Conservation (phyloP, 371 early-diverging fungal species). For the Polyrhizophydium stewartii region DNA sequence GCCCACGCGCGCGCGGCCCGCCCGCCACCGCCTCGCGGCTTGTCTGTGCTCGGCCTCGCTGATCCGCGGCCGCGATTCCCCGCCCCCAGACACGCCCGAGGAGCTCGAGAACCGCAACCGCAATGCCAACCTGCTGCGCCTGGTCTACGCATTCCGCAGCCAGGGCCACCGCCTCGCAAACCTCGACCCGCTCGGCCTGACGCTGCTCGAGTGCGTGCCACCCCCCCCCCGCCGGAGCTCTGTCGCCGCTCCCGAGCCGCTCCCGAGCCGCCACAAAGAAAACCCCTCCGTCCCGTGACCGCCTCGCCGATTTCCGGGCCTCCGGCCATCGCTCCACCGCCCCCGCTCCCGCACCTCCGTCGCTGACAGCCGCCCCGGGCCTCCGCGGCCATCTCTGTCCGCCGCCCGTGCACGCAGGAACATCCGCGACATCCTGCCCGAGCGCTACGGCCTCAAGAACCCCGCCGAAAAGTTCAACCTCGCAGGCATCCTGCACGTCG, state of each 20-base stretch:
- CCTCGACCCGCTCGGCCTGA: slow-evolving; percentile 84
- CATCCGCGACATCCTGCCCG: neutral
- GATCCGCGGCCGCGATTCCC: neutral
- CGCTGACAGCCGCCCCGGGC: too few species aligned
- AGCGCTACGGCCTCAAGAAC: slow-evolving; percentile 63
- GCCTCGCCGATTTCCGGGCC: too few species aligned
- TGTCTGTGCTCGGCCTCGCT: neutral
- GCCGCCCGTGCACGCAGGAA: neutral
- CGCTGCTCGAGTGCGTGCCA: slow-evolving; percentile 62
- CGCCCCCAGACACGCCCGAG: slow-evolving; percentile 18
- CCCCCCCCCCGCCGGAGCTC: too few species aligned
- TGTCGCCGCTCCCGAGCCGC: too few species aligned
- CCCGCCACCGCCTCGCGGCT: neutral
- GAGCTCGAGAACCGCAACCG: slow-evolving; percentile 78
- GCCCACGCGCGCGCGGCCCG: too few species aligned
- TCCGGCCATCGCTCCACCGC: too few species aligned
- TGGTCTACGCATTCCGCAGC: slow-evolving; percentile 78
- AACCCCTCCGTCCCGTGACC: too few species aligned
- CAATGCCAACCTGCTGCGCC: slow-evolving; percentile 77
- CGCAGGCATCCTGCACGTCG: slow-evolving; percentile 73
- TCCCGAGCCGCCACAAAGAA: too few species aligned
- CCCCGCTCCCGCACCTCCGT: too few species aligned
- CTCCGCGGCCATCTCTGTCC: too few species aligned
- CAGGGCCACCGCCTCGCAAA: slow-evolving; percentile 82
- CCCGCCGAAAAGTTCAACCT: slow-evolving; percentile 51